Percentiles rank a stretch among this genome's conserved stretches.
Evolutionary conservation across 140 eudicot species (phyloP).

Genomic region (Flaveria floridana): DNA sequence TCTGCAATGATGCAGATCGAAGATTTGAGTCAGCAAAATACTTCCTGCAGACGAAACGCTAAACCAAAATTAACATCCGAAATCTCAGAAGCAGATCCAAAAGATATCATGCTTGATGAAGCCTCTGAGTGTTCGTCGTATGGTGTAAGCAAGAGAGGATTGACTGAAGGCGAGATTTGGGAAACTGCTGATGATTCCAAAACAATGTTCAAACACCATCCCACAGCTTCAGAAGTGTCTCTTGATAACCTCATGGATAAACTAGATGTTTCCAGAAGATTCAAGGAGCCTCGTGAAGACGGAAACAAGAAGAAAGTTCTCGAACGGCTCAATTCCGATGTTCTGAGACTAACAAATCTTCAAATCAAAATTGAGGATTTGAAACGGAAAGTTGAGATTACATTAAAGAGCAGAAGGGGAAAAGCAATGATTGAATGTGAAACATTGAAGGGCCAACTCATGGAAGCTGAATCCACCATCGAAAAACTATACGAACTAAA

Average conservation of each 20-base stretch:
- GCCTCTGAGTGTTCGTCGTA: constrained; percentile 67
- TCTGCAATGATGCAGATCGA: constrained; percentile 58
- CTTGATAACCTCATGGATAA: constrained; percentile 55
- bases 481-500: constrained; percentile 62
- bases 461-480: constrained; percentile 70
- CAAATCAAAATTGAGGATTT: constrained; percentile 82
- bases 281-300: constrained; percentile 46
- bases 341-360: constrained; percentile 75
- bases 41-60: constrained; percentile 31
- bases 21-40: constrained; percentile 49
- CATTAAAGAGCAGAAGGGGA: constrained; percentile 50
- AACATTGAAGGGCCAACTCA: constrained; percentile 57
- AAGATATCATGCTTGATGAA: constrained; percentile 90
- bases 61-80: constrained; percentile 52
- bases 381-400: constrained; percentile 57
- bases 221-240: constrained; percentile 37
- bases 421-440: constrained; percentile 57
- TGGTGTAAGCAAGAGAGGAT: constrained; percentile 49
- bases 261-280: constrained; percentile 54
- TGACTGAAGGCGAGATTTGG: constrained; percentile 56
- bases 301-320: constrained; percentile 62
- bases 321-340: constrained; percentile 78
- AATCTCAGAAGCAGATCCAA: constrained; percentile 56
- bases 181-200: constrained; percentile 52
- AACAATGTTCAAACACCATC: constrained; percentile 28